These are phyloP conservation scores for Colletotrichum sp. DNA, from an alignment of 2,329 filamentous ascomycete species.

Conservation along the genomic window DNA sequence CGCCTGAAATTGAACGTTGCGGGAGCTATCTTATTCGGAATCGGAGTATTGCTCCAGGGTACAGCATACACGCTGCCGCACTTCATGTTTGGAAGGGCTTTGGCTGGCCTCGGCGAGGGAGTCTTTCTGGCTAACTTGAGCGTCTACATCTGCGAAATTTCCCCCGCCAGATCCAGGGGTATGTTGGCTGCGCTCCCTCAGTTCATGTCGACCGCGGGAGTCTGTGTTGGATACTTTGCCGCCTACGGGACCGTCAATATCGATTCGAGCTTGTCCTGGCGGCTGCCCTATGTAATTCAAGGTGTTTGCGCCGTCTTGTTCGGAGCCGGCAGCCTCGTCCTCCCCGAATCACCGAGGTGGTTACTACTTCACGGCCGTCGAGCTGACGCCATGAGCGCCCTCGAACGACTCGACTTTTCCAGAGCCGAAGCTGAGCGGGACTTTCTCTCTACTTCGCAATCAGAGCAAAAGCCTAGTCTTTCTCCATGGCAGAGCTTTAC, in stretches of 20 bases:
- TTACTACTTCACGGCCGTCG: slow-evolving; percentile 51
- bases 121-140: slow-evolving; percentile 61
- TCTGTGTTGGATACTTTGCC: slow-evolving; percentile 63
- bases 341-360: slow-evolving; percentile 66
- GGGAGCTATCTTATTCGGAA: slow-evolving; percentile 55
- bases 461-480: slow-evolving; percentile 32
- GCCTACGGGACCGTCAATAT: slow-evolving; percentile 59
- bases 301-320: slow-evolving; percentile 41
- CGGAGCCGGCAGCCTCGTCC: slow-evolving; percentile 40
- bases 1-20: slow-evolving; percentile 49
- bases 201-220: slow-evolving; percentile 52
- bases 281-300: slow-evolving; percentile 59
- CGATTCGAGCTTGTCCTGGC: slow-evolving; percentile 55
- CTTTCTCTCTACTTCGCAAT: slow-evolving; percentile 35
- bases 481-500: slow-evolving; percentile 34
- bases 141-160: slow-evolving; percentile 68
- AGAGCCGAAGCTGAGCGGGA: slow-evolving; percentile 52
- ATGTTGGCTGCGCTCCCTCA: slow-evolving; percentile 58
- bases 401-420: slow-evolving; percentile 48
- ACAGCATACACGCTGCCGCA: slow-evolving; percentile 50
- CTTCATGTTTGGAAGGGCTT: slow-evolving; percentile 58
- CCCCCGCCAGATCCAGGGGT: slow-evolving; percentile 55
- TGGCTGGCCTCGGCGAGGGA: slow-evolving; percentile 66
- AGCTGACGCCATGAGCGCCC: slow-evolving; percentile 46
- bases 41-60: slow-evolving; percentile 59